Base-by-base conservation (phyloP, 768 basidiomycete genomes). In the Baorangia bicolor region DNA sequence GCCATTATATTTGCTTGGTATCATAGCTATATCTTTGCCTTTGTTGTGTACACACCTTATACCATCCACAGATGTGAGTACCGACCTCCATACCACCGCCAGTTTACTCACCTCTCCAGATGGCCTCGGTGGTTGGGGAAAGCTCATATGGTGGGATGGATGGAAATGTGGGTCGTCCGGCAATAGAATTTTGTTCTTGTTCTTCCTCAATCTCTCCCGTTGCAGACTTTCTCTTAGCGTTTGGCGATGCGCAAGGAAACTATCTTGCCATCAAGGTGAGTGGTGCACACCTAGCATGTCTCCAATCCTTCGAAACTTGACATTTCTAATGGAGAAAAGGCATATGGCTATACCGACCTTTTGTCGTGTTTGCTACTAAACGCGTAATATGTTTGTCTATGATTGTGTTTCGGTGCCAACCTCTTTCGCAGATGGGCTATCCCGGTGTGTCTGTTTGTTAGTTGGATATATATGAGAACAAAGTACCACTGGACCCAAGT, bases 291-390 rank as follows among this genome's bases (percentile, higher is more conserved):
- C 30, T 23, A 18, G 7, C n/a, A 10, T 14, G 38, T 38, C 21
- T 23, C 33, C 46, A 45, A 45, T 6, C 37, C 4, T 25, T 11
- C 33, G 20, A 49, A 34, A 49, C 25, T 2, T 27, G 33, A 44
- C 42, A 9, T 27, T 25, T 27, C 6, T 41, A 14, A 21, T 55
- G 30, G 28, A 4, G 5, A 31, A 43, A 47, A 87, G 83, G 90
- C 92, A 20, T 93, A 86, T 66, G 77, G 86, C 73, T 93, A 90
- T 73, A 93, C 92, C 35, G 90, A 90, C 62, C 77, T 94, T 5
- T 75, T 94, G 35, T 94, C 92, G 0, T 92, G 90, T 65, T 93
- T 93, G 90, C 80, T 94, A n/a, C 84, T 94, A 41, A 90, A 92
- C 64, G 89, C 92, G 84, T 90, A 64, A 64, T 83, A 57, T 34